phyloP scores from a whole-genome alignment of 2,329 filamentous ascomycete species.

The Aureobasidium sp. region DNA sequence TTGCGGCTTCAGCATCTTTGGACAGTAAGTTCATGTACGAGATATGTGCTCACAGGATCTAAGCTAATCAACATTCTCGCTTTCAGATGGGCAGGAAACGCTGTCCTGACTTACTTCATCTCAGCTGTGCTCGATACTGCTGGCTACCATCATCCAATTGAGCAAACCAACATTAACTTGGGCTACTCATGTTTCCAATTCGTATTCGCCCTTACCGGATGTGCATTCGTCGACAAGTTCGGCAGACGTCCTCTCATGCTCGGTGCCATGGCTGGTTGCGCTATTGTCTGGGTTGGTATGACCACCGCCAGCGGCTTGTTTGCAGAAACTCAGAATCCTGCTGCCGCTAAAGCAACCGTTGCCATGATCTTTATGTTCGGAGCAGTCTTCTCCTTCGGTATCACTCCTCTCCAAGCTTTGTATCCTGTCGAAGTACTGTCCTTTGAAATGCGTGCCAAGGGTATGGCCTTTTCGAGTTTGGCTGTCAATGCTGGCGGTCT shows the following conservation, averaged over 20 bases:
- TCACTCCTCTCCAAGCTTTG: conserved; percentile 28
- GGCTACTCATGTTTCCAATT: conserved; percentile 56
- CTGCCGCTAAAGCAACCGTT: conserved; percentile 28
- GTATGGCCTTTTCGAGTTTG: conserved; percentile 39
- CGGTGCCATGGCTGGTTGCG: conserved; percentile 19
- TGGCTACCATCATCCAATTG: conserved; percentile 28
- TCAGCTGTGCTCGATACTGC: conserved; percentile 30
- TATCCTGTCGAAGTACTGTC: conserved; percentile 44
- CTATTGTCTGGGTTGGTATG: conserved; percentile 30
- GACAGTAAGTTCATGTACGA: conserved; percentile 17
- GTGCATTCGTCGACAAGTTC: conserved; percentile 29
- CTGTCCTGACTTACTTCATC: conserved; percentile 42
- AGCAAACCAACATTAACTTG: conserved; percentile 38
- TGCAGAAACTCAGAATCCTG: conserved; percentile 20
- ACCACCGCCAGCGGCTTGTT: conserved; percentile 31
- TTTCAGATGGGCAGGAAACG: conserved; percentile 23
- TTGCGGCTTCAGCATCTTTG: conserved; percentile 47
- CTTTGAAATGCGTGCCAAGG: conserved; percentile 40
- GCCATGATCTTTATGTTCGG: conserved; percentile 30
- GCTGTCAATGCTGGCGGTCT: conserved; percentile 40
- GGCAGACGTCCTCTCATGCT: conserved; percentile 40
- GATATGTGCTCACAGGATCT: no score
- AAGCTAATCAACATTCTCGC: not conserved
- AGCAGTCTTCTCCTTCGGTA: conserved; percentile 28
- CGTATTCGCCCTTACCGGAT: conserved; percentile 32